Conservation (phyloP, 2,329 filamentous ascomycete species). For the Trichoderma koningiopsis region DNA sequence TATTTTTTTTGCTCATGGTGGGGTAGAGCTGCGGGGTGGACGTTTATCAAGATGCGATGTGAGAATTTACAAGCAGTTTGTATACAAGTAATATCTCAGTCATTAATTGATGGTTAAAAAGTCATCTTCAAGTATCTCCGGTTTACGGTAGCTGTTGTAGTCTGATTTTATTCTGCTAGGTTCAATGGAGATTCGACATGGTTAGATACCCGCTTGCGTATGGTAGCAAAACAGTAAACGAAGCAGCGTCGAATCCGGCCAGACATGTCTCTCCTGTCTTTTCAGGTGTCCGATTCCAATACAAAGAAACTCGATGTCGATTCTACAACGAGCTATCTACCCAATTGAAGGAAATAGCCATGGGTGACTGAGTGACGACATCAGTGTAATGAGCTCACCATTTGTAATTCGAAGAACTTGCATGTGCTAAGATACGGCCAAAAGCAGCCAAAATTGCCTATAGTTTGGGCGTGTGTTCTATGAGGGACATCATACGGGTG, state of each 20-base stretch:
- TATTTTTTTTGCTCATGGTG: not conserved
- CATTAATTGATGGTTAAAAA: not conserved
- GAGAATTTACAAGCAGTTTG: not conserved
- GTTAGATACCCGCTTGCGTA: not conserved
- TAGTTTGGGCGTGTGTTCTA: not conserved
- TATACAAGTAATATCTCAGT: not conserved
- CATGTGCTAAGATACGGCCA: too few relatives aligned
- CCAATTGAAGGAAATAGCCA: too few relatives aligned
- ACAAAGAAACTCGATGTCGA: too few relatives aligned
- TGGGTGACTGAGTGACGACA: too few relatives aligned
- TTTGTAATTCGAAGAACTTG: too few relatives aligned
- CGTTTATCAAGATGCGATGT: not conserved
- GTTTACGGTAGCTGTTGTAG: not conserved
- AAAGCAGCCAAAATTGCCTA: too few relatives aligned
- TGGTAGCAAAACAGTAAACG: too few relatives aligned
- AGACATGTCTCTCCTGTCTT: too few relatives aligned
- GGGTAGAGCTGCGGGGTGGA: not conserved
- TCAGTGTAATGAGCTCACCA: too few relatives aligned
- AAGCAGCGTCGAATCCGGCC: too few relatives aligned
- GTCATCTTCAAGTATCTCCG: not conserved
- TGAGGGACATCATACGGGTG: not conserved
- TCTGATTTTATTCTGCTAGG: not conserved
- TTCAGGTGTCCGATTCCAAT: too few relatives aligned
- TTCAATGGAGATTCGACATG: not conserved
- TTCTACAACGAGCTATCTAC: too few relatives aligned